These are phyloP conservation scores for Pneumocystis murina DNA, from an alignment of 1,139 yeast genomes.

Conservation along the genomic window DNA sequence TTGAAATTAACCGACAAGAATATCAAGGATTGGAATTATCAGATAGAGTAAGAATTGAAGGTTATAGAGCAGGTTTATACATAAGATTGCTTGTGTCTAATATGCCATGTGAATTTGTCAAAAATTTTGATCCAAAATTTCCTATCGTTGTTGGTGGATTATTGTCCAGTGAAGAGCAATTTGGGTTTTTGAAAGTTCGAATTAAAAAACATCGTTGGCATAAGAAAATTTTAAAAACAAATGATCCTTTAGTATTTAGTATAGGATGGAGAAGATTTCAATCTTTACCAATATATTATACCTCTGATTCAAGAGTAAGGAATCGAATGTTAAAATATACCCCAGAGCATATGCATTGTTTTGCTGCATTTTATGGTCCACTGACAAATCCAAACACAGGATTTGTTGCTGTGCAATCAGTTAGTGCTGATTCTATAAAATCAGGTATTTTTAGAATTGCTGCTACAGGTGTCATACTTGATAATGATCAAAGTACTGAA, in stretches of 20 bases:
- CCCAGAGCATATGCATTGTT: conserved; percentile 95
- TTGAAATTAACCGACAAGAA: conserved; percentile 73
- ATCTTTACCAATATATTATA: conserved; percentile 86
- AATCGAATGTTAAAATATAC: conserved; percentile 96
- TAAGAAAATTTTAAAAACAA: conserved; percentile 83
- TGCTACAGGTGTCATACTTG: conserved; percentile 95
- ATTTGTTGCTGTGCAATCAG: conserved; percentile 85
- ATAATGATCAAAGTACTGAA: conserved; percentile 73
- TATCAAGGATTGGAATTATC: conserved; percentile 55
- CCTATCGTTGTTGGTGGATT: conserved; percentile 88
- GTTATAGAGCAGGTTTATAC: conserved; percentile 84
- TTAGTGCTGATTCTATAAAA: conserved; percentile 50
- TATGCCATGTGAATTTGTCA: conserved; percentile 81
- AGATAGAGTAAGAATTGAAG: conserved; percentile 71
- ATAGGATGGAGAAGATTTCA: conserved; percentile 98
- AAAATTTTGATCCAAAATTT: conserved; percentile 67
- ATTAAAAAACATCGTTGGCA: conserved; percentile 99
- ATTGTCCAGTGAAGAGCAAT: conserved; percentile 76
- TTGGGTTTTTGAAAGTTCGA: conserved; percentile 85
- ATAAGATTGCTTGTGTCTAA: conserved; percentile 74
- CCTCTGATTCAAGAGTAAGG: conserved; percentile 93
- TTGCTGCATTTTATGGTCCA: conserved; percentile 94
- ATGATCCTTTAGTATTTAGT: conserved; percentile 85
- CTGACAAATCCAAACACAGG: conserved; percentile 94
- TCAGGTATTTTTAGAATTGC: conserved; percentile 88